Evolutionary conservation across 2,329 filamentous ascomycete genomes (phyloP).

Genomic region (Bipolaris bicolor): DNA sequence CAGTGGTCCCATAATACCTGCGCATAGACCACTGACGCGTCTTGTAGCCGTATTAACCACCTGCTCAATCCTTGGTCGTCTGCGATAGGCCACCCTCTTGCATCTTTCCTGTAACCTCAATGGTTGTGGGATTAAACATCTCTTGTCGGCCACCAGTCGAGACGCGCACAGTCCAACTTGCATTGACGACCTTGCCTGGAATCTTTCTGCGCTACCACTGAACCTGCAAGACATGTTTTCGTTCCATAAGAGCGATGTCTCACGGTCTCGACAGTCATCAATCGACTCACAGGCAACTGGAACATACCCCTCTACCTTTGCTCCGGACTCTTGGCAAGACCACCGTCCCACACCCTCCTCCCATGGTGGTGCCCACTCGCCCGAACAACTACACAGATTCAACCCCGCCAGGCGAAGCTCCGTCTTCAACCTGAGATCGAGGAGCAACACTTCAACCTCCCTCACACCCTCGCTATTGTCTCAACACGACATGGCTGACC

Average conservation of each 20-base stretch:
- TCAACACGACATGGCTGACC: constrained; percentile 30
- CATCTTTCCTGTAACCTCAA: constrained; percentile 29
- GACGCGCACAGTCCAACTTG: constrained; percentile 30
- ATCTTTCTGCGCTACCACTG: constrained; percentile 15
- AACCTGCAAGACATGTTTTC: constrained; percentile 41
- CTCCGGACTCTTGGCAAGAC: constrained; percentile 33
- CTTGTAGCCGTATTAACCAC: constrained; percentile 17
- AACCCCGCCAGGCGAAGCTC: constrained; percentile 39
- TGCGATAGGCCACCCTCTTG: constrained; percentile 34
- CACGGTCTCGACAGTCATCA: constrained; percentile 44
- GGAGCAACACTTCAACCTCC: constrained; percentile 48
- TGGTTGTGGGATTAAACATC: constrained; percentile 31
- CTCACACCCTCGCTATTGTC: constrained; percentile 38
- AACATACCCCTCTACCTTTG: constrained; percentile 28
- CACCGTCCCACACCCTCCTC: constrained; percentile 34
- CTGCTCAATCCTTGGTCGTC: constrained; percentile 27
- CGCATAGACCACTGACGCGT: constrained; percentile 11
- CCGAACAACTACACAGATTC: constrained; percentile 36
- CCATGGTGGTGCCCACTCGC: constrained; percentile 38
- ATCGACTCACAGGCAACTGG: constrained; percentile 38
- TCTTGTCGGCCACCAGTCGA: constrained; percentile 36
- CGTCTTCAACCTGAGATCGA: constrained; percentile 46
- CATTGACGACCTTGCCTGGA: constrained; percentile 26
- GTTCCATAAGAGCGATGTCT: constrained; percentile 44
- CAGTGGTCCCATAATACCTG: constrained; percentile 23